These are phyloP conservation scores for Bipolaris bicolor DNA, from an alignment of 2,329 filamentous ascomycete species.

Conservation along the genomic window DNA sequence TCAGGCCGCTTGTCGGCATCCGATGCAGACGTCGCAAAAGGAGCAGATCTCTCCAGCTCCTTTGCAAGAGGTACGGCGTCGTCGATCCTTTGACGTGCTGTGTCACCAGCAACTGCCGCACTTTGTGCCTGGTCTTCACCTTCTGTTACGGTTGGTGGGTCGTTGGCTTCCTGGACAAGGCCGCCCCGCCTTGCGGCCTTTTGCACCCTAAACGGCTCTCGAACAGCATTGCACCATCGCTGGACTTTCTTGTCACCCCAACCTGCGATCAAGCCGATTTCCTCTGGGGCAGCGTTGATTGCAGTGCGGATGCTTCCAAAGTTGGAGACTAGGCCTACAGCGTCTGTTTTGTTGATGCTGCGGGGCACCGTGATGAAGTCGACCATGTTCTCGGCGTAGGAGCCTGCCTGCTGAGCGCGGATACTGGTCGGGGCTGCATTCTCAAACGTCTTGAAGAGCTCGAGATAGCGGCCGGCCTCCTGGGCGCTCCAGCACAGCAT, in stretches of 20 bases:
- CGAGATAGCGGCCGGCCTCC: constrained; percentile 91
- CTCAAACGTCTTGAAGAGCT: constrained; percentile 94
- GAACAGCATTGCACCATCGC: constrained; percentile 79
- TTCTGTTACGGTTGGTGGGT: constrained; percentile 30
- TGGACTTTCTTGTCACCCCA: constrained; percentile 97
- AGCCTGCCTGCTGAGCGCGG: constrained; percentile 79
- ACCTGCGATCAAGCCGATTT: constrained; percentile 81
- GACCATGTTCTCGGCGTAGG: constrained; percentile 84
- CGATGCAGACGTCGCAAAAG: constrained; percentile 18
- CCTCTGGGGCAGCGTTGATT: constrained; percentile 85
- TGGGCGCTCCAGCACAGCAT: constrained; percentile 93
- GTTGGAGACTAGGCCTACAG: constrained; percentile 84
- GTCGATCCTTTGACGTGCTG: constrained; percentile 38
- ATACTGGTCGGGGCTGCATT: constrained; percentile 83
- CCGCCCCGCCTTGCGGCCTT: constrained; percentile 68
- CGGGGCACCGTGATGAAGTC: constrained; percentile 92
- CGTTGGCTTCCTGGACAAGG: constrained; percentile 44
- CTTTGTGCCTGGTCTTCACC: constrained; percentile 21
- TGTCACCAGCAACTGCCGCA: constrained; percentile 25
- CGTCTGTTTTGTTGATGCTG: constrained; percentile 93
- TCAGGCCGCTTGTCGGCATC: constrained; percentile 49
- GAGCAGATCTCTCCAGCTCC: constrained; percentile 28
- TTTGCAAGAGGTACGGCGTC: constrained; percentile 40
- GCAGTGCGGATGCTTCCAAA: constrained; percentile 90
- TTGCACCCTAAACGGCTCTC: constrained; percentile 81